phyloP scores from a whole-genome alignment of 495 filamentous ascomycete genomes.

The Aspergillus saccharolyticus region DNA sequence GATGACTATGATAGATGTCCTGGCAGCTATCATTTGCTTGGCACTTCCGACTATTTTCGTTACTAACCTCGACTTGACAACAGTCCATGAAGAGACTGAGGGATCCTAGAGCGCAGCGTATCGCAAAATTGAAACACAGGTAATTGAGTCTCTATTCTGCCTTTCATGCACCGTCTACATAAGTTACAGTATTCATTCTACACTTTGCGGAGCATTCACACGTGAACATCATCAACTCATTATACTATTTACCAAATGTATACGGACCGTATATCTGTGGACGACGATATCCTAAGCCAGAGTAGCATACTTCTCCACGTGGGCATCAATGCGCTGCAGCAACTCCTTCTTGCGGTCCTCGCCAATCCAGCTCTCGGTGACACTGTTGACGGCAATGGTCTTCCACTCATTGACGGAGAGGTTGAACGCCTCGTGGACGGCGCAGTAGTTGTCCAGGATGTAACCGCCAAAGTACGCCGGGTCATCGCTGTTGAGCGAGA shows the following conservation, averaged over 20 bases:
- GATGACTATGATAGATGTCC: too few relatives aligned
- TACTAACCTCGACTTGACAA: neutral
- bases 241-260: neutral
- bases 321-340: slow-evolving; percentile 32
- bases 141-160: too few relatives aligned
- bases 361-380: slow-evolving; percentile 57
- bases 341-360: slow-evolving; percentile 40
- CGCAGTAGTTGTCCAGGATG: slow-evolving; percentile 70
- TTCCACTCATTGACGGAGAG: slow-evolving; percentile 60
- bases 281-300: slow-evolving; percentile 5
- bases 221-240: neutral
- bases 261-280: neutral
- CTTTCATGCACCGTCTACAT: neutral
- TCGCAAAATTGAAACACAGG: too few relatives aligned
- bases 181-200: neutral
- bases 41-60: neutral
- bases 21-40: too few relatives aligned
- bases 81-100: too few relatives aligned
- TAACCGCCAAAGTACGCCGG: slow-evolving; percentile 79
- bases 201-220: neutral
- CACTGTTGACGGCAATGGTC: slow-evolving; percentile 53
- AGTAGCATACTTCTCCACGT: slow-evolving; percentile 26
- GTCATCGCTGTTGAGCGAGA: slow-evolving; percentile 72
- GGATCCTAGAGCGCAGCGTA: too few relatives aligned
- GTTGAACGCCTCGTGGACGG: slow-evolving; percentile 65